Percentiles rank a stretch among this genome's conserved stretches.
Evolutionary conservation across 1,284 basidiomycete species (phyloP).

Genomic region (Laetiporus sulphureus): DNA sequence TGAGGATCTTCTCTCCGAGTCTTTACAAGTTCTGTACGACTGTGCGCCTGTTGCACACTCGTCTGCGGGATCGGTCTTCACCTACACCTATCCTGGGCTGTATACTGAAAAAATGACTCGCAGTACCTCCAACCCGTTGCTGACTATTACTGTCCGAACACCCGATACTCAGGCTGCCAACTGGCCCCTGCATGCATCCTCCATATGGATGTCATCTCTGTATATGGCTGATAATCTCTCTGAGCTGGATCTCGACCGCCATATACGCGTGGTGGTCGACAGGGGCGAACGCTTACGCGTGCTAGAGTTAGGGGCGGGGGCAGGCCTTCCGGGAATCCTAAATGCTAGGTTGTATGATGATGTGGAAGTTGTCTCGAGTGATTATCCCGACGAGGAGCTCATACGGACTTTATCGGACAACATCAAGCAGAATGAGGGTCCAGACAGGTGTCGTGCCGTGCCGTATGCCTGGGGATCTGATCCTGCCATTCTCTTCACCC

Average conservation of each 20-base stretch:
- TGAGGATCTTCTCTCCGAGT: constrained; percentile 59
- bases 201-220: constrained; percentile 63
- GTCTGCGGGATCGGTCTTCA: constrained; percentile 39
- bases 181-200: constrained; percentile 69
- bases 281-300: constrained; percentile 30
- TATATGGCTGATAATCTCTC: constrained; percentile 59
- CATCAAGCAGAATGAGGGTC: constrained; percentile 41
- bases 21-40: constrained; percentile 54
- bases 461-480: constrained; percentile 63
- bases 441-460: constrained; percentile 37
- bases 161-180: constrained; percentile 63
- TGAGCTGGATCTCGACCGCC: constrained; percentile 32
- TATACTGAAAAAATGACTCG: neutral
- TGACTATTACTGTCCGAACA: constrained; percentile 35
- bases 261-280: constrained; percentile 11
- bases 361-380: constrained; percentile 46
- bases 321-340: constrained; percentile 64
- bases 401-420: constrained; percentile 55
- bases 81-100: constrained; percentile 13
- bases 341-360: constrained; percentile 42
- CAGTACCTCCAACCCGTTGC: neutral
- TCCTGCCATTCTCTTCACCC: constrained; percentile 27
- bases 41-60: constrained; percentile 53
- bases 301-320: constrained; percentile 69
- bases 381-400: constrained; percentile 65